Conservation (phyloP, 768 basidiomycete species). For the Mycena amicta region DNA sequence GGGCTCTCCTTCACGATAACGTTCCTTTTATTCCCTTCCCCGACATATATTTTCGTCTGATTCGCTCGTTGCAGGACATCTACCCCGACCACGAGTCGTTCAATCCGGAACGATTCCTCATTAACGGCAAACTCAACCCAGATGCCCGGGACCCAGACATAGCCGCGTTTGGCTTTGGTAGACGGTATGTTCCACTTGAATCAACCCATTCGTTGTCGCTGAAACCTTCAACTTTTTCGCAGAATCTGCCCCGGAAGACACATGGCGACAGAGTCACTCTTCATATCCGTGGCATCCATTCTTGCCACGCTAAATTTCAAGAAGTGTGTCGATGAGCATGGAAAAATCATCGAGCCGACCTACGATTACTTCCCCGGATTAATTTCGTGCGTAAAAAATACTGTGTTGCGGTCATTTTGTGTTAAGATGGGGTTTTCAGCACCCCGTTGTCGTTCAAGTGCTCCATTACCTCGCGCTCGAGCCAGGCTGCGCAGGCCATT, state of each 20-base stretch:
- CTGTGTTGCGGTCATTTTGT: neutral
- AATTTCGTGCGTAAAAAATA: conserved; percentile 5
- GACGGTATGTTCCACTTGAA: conserved; percentile 18
- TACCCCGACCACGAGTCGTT: no score
- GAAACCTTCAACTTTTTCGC: neutral
- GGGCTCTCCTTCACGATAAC: no score
- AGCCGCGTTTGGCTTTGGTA: neutral
- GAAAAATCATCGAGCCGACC: conserved; percentile 21
- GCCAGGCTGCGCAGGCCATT: conserved; percentile 22
- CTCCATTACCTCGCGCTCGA: neutral
- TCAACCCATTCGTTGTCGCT: no score
- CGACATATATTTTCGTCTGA: no score
- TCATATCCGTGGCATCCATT: conserved; percentile 27
- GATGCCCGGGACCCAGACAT: neutral
- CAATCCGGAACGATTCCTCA: no score
- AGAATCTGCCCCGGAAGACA: conserved; percentile 25
- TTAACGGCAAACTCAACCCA: no score
- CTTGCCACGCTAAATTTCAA: conserved; percentile 29
- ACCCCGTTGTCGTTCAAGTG: conserved; percentile 2
- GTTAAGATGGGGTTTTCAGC: neutral
- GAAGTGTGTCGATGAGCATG: conserved; percentile 25
- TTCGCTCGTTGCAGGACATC: no score
- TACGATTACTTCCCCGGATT: conserved; percentile 8
- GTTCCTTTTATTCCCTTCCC: no score
- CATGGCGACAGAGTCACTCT: conserved; percentile 28